A percentile compares a stretch with the other conserved stretches of the same genome.
Conservation (phyloP, 2,329 filamentous ascomycete species). For the Diaporthe velutina region DNA sequence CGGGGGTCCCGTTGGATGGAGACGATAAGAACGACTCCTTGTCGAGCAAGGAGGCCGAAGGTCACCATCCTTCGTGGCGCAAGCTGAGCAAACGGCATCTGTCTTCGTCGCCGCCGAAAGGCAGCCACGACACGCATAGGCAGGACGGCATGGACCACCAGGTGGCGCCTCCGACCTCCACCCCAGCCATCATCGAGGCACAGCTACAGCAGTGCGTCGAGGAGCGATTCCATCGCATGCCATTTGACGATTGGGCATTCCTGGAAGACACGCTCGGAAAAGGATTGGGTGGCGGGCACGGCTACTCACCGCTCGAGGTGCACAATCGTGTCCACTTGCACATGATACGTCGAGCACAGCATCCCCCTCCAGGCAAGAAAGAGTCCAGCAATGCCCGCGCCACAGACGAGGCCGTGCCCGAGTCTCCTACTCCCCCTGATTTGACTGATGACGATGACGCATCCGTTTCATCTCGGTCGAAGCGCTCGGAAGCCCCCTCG, state of each 20-base stretch:
- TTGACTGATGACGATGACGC: neutral
- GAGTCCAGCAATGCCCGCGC: neutral
- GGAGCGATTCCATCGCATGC: neutral
- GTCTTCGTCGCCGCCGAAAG: neutral
- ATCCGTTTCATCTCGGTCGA: neutral
- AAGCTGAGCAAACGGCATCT: conserved; percentile 24
- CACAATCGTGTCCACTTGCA: conserved; percentile 35
- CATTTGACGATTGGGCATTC: conserved; percentile 30
- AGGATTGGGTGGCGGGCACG: neutral
- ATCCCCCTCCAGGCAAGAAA: no score
- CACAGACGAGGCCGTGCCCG: no score
- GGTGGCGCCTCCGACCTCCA: neutral
- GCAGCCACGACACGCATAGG: no score
- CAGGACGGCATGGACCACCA: neutral
- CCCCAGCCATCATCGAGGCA: conserved; percentile 4
- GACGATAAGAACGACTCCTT: conserved; percentile 29
- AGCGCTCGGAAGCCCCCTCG: conserved; percentile 19
- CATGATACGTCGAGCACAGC: conserved; percentile 20
- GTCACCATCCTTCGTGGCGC: neutral
- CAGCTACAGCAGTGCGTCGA: conserved; percentile 9
- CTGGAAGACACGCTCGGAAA: conserved; percentile 16
- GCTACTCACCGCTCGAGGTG: conserved; percentile 33
- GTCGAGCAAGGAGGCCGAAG: conserved; percentile 15
- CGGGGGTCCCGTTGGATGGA: neutral
- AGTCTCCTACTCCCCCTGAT: neutral